These are phyloP conservation scores for Oemleria cerasiformis DNA, from an alignment of 306 rosid genomes.

Conservation along the genomic window DNA sequence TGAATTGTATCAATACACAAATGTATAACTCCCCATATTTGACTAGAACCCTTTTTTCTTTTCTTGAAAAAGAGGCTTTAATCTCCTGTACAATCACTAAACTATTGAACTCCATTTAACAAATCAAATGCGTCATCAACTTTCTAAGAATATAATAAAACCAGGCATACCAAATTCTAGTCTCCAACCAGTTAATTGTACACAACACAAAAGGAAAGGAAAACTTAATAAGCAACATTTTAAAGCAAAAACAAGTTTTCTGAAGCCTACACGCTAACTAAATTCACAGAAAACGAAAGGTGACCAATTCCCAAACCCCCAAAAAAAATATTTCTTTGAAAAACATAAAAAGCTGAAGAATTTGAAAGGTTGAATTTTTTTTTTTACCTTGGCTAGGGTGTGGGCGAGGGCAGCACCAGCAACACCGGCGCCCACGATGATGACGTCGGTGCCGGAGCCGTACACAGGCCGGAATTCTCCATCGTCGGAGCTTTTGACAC, in stretches of 20 bases:
- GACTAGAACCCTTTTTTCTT: background rate
- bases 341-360: background rate
- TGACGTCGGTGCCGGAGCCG: conserved; percentile 22
- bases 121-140: conserved; percentile 15
- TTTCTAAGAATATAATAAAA: background rate
- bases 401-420: conserved; percentile 52
- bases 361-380: background rate
- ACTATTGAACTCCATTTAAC: background rate
- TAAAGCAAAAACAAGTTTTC: background rate
- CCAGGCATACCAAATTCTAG: background rate
- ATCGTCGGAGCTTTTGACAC: background rate
- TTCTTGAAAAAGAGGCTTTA: background rate
- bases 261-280: background rate
- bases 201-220: background rate
- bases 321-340: background rate
- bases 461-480: conserved; percentile 1
- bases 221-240: background rate
- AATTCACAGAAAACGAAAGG: background rate
- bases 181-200: background rate
- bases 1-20: too few species aligned
- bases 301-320: background rate
- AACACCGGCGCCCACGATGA: conserved; percentile 48
- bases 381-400: conserved; percentile 45
- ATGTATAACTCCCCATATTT: too few species aligned
- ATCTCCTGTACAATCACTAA: background rate